Evolutionary conservation across 306 rosid genomes (phyloP), one percentile per base, ranked within the genome.

Genomic region (Vigna angularis): DNA sequence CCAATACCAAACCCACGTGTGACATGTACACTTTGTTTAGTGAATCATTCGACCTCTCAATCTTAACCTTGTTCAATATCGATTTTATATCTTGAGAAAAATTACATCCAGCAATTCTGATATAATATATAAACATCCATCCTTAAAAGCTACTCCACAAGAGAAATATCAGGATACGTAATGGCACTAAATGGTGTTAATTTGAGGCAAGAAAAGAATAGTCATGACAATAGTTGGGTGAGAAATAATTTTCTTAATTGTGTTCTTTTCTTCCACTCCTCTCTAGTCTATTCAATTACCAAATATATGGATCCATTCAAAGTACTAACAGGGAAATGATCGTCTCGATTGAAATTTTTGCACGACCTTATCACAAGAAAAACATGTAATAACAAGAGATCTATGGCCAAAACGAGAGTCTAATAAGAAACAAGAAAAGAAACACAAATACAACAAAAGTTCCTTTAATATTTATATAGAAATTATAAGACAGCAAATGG

Each of bases 401-500:
- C 24, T 20, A 11, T 72, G 9, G 22, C 59, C 53, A 72, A 45
- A 76, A 52, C 38, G 63, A 62, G 44, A 47, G 49, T 45, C 64
- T n/a, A n/a, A n/a, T 78, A 53, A 51, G 3, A 11, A 72, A 49
- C 45, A 61, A 49, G 72, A 61, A 58, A 55, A 72, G 5, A 56
- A 38, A 45, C 18, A 55, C n/a, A 68, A 57, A 69, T 18, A 78
- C 64, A 16, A 16, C 5, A 30, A 1, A 42, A 66, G 12, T 73
- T 66, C 32, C 57, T 64, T 42, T 16, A 42, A 68, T 68, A 76
- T 58, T 45, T 30, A 52, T 13, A 74, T 44, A 57, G 66, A 51
- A 68, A 67, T 51, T 68, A 58, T 34, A 40, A 58, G 24, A 66
- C 75, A 67, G 56, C 52, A 78, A 28, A 34, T 61, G 58, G 13